phyloP scores from a whole-genome alignment of 768 basidiomycete species.

The Suillus sp. region DNA sequence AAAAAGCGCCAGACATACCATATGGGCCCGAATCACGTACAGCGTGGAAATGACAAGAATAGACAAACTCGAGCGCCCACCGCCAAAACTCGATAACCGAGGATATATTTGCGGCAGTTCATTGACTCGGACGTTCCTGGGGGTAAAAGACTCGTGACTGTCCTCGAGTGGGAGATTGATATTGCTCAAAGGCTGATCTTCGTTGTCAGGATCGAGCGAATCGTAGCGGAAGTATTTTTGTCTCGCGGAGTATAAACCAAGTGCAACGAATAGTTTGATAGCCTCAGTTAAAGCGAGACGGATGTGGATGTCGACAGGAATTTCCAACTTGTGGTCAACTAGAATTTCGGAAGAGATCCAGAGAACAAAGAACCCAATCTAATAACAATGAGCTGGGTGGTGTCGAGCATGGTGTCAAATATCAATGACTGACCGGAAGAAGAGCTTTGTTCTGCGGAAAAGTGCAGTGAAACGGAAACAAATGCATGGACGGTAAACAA shows the following conservation, averaged over 20 bases:
- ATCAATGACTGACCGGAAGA: slow-evolving; percentile 2
- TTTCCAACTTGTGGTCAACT: background rate
- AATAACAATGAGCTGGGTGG: background rate
- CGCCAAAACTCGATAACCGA: slow-evolving; percentile 13
- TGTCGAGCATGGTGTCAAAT: background rate
- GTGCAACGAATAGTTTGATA: slow-evolving; percentile 20
- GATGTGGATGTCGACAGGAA: slow-evolving; percentile 14
- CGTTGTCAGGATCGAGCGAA: slow-evolving; percentile 3
- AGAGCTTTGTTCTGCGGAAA: background rate
- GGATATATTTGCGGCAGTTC: slow-evolving; percentile 12
- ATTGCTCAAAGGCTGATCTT: slow-evolving; percentile 15
- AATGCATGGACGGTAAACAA: background rate
- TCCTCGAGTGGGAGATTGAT: slow-evolving; percentile 15
- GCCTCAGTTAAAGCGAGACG: slow-evolving; percentile 24
- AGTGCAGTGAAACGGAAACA: background rate
- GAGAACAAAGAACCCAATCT: background rate
- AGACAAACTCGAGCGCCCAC: slow-evolving; percentile 18
- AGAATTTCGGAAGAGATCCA: slow-evolving; percentile 1
- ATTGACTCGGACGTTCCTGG: background rate
- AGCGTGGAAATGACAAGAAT: slow-evolving; percentile 20
- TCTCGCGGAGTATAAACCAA: slow-evolving; percentile 19
- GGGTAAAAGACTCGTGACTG: slow-evolving; percentile 10
- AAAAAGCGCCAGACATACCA: slow-evolving; percentile 21
- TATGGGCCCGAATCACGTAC: slow-evolving; percentile 19
- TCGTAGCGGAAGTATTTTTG: slow-evolving; percentile 8